These are phyloP conservation scores for Backusella liffmaniae DNA, from an alignment of 192 early-diverging fungal species.

Conservation along the genomic window DNA sequence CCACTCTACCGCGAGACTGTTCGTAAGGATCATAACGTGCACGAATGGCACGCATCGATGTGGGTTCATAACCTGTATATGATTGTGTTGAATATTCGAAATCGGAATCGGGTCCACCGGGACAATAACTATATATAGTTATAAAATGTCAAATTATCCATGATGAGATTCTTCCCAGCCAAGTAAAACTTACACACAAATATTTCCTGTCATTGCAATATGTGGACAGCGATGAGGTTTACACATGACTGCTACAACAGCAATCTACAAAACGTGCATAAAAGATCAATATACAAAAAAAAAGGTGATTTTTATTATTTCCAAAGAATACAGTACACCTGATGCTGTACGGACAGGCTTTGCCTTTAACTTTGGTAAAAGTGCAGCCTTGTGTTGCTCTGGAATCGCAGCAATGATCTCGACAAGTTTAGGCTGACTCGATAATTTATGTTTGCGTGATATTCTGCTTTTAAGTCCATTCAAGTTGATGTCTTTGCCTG, in stretches of 20 bases:
- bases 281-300: neutral
- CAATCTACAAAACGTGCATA: slow-evolving; percentile 59
- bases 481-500: slow-evolving; percentile 79
- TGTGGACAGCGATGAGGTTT: slow-evolving; percentile 97
- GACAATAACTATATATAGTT: slow-evolving; percentile 69
- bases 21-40: slow-evolving; percentile 98
- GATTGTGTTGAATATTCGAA: slow-evolving; percentile 99
- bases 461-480: slow-evolving; percentile 81
- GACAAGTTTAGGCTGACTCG: slow-evolving; percentile 89
- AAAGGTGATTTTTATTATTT: neutral
- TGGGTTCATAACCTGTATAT: slow-evolving; percentile 99
- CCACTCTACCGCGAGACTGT: slow-evolving; percentile 90
- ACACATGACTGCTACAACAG: slow-evolving; percentile 95
- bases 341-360: slow-evolving; percentile 96
- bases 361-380: slow-evolving; percentile 87
- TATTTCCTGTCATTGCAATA: slow-evolving; percentile 99
- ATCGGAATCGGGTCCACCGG: slow-evolving; percentile 98
- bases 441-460: slow-evolving; percentile 71
- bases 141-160: neutral
- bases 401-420: slow-evolving; percentile 99
- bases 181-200: slow-evolving; percentile 79
- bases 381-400: slow-evolving; percentile 80
- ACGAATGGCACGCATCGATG: slow-evolving; percentile 97
- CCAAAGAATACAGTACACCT: slow-evolving; percentile 50
- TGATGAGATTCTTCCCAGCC: neutral